A percentile compares a stretch with the other conserved stretches of the same genome.
These are phyloP conservation scores for Epipyxis sp. DNA, from an alignment of 108 stramenopile species.

Conservation along the genomic window DNA sequence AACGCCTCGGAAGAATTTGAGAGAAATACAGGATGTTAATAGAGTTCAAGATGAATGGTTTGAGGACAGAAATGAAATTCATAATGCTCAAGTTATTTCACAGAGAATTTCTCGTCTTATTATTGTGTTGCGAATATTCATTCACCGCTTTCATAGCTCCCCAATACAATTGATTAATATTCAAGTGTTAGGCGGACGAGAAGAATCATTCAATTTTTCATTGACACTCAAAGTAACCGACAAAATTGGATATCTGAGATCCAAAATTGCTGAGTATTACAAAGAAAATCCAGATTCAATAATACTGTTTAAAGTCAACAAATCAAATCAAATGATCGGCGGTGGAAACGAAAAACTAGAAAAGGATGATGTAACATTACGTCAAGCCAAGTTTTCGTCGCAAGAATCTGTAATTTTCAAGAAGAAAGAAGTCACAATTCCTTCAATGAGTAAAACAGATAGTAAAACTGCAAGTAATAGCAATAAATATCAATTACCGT, in stretches of 20 bases:
- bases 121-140: neutral
- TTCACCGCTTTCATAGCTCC: neutral
- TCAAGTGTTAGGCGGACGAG: neutral
- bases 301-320: neutral
- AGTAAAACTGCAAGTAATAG: neutral
- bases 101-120: neutral
- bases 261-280: neutral
- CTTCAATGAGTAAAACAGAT: neutral
- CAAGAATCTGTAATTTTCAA: neutral
- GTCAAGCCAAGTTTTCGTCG: neutral
- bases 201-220: neutral
- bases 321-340: neutral
- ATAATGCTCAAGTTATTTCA: neutral
- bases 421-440: neutral
- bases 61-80: neutral
- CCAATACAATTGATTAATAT: neutral
- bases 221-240: neutral
- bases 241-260: neutral
- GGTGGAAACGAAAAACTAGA: neutral
- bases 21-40: neutral
- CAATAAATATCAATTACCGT: too few relatives aligned
- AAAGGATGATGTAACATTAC: neutral
- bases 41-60: neutral
- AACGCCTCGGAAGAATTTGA: neutral
- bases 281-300: neutral